Evolutionary conservation across 768 basidiomycete genomes (phyloP).

Genomic region (Suillus occidentalis): DNA sequence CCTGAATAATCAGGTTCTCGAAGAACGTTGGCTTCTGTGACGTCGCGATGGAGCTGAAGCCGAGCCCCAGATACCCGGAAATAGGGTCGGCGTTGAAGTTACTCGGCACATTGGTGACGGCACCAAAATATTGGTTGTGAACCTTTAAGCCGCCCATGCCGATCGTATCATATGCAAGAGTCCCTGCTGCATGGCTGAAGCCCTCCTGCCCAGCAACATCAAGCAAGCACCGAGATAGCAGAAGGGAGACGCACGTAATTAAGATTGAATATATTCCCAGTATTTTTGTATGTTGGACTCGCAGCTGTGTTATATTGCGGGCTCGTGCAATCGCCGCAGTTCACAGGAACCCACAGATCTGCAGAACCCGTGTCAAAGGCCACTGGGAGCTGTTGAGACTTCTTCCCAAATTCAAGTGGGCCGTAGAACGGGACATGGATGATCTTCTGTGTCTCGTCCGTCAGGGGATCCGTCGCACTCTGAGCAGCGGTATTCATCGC

Average conservation of each 20-base stretch:
- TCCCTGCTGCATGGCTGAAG: slow-evolving; percentile 51
- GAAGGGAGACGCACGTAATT: slow-evolving; percentile 41
- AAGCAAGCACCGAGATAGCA: background rate
- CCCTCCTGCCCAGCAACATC: slow-evolving; percentile 37
- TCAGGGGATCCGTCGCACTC: slow-evolving; percentile 23
- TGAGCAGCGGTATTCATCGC: slow-evolving; percentile 1
- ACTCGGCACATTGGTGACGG: slow-evolving; percentile 43
- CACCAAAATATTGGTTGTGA: slow-evolving; percentile 54
- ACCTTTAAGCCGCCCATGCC: slow-evolving; percentile 46
- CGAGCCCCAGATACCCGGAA: slow-evolving; percentile 61
- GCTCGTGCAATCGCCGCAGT: slow-evolving; percentile 40
- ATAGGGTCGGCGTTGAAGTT: slow-evolving; percentile 54
- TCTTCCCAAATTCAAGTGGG: slow-evolving; percentile 51
- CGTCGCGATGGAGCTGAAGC: slow-evolving; percentile 55
- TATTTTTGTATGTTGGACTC: slow-evolving; percentile 44
- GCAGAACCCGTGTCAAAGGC: slow-evolving; percentile 70
- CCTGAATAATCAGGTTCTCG: slow-evolving; percentile 54
- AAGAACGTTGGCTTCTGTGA: slow-evolving; percentile 54
- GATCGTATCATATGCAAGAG: slow-evolving; percentile 51
- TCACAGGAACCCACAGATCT: slow-evolving; percentile 58
- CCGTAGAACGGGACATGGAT: slow-evolving; percentile 51
- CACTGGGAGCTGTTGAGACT: slow-evolving; percentile 49
- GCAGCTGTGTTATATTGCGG: slow-evolving; percentile 36
- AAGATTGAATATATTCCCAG: slow-evolving; percentile 35
- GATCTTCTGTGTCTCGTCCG: slow-evolving; percentile 37